phyloP scores from a whole-genome alignment of 1,139 yeast species.

The Casaregolazyma lundiana region DNA sequence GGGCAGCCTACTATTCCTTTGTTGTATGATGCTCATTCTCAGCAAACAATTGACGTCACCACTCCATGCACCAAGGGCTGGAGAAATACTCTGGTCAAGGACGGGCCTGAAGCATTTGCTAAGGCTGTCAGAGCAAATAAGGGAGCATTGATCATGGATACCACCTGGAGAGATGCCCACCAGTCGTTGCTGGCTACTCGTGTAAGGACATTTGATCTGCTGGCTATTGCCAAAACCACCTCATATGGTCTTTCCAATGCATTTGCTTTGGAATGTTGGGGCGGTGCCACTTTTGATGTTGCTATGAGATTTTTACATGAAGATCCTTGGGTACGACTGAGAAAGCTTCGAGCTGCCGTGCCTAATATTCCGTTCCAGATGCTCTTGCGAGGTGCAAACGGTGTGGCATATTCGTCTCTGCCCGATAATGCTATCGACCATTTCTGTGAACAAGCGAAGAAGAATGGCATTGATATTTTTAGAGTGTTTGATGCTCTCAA shows the following conservation, averaged over 20 bases:
- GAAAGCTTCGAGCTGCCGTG: slow-evolving; percentile 79
- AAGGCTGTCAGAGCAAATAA: slow-evolving; percentile 75
- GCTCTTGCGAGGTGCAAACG: slow-evolving; percentile 98
- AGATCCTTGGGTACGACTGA: slow-evolving; percentile 97
- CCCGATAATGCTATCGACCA: slow-evolving; percentile 99
- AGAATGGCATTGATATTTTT: slow-evolving; percentile 93
- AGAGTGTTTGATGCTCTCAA: slow-evolving; percentile 97
- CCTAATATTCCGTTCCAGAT: slow-evolving; percentile 99
- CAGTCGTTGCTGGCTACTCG: slow-evolving; percentile 97
- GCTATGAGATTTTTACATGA: slow-evolving; percentile 97
- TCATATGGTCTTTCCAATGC: slow-evolving; percentile 88
- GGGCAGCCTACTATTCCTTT: slow-evolving; percentile 73
- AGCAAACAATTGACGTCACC: slow-evolving; percentile 51
- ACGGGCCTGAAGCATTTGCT: slow-evolving; percentile 89
- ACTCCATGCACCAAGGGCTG: slow-evolving; percentile 71
- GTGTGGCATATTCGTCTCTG: slow-evolving; percentile 94
- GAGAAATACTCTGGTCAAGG: slow-evolving; percentile 78
- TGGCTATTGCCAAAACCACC: slow-evolving; percentile 90
- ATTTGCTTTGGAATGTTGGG: slow-evolving; percentile 98
- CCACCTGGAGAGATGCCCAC: slow-evolving; percentile 99
- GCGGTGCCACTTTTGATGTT: slow-evolving; percentile 99
- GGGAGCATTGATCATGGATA: slow-evolving; percentile 92
- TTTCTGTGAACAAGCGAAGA: slow-evolving; percentile 90
- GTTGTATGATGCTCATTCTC: slow-evolving; percentile 56
- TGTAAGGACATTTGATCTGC: slow-evolving; percentile 87